Percentiles rank a stretch among this genome's conserved stretches.
Evolutionary conservation across 352 stramenopile species (phyloP).

Genomic region (Globisporangium parvum): DNA sequence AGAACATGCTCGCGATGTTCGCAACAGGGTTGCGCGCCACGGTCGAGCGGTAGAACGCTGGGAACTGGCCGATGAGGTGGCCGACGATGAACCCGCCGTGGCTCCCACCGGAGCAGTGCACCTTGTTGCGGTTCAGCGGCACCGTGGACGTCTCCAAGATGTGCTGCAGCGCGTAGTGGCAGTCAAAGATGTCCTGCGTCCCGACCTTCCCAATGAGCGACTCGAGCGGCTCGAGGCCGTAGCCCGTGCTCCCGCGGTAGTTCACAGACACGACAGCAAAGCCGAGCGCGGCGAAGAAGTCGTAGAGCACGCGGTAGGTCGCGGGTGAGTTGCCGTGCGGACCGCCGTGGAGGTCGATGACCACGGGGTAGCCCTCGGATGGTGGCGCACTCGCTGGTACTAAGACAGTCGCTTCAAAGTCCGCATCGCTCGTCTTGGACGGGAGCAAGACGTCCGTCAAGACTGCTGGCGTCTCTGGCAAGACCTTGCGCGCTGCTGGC

Average conservation of each 20-base stretch:
- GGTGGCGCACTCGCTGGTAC: slow-evolving; percentile 36
- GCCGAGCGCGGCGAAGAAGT: slow-evolving; percentile 84
- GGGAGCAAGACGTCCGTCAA: slow-evolving; percentile 47
- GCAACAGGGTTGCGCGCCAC: slow-evolving; percentile 89
- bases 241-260: slow-evolving; percentile 94
- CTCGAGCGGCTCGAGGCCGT: slow-evolving; percentile 86
- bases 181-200: slow-evolving; percentile 91
- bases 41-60: slow-evolving; percentile 91
- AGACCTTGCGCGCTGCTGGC: slow-evolving; percentile 27
- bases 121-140: slow-evolving; percentile 58
- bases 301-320: slow-evolving; percentile 83
- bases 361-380: slow-evolving; percentile 51
- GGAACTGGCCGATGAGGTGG: slow-evolving; percentile 92
- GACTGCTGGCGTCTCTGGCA: slow-evolving; percentile 21
- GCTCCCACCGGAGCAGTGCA: slow-evolving; percentile 92
- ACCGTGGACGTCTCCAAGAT: slow-evolving; percentile 58
- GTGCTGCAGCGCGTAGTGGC: slow-evolving; percentile 74
- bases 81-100: slow-evolving; percentile 94
- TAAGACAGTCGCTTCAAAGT: slow-evolving; percentile 79
- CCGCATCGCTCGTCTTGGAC: slow-evolving; percentile 30
- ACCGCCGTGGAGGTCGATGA: slow-evolving; percentile 90
- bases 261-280: slow-evolving; percentile 94
- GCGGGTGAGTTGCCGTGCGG: slow-evolving; percentile 87
- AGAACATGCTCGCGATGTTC: slow-evolving; percentile 93
- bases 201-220: slow-evolving; percentile 89